Evolutionary conservation across 1,284 basidiomycete genomes (phyloP), one percentile per base, ranked within the genome.

Genomic region (Psilocybe mexicana): DNA sequence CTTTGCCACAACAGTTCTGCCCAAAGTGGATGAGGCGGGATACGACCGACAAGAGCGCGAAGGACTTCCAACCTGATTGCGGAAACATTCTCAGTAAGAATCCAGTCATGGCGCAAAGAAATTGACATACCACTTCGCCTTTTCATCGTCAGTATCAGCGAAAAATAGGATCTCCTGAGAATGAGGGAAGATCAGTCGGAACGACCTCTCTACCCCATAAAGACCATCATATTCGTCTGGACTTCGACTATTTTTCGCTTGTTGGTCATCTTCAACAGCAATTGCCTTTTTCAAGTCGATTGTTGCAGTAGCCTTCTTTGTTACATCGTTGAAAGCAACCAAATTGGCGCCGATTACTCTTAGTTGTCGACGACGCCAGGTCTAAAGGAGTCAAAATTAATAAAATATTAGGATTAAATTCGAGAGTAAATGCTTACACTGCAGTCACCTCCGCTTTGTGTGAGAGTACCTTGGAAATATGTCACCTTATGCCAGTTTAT

Each of bases 391-490:
- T 24, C 12, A 5, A 43, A 7, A 3, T 55, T 36, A 35, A 10
- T 7, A 6, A 7, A n/a, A n/a, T 14, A 48, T 23, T 28, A 8
- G 5, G 30, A 48, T 14, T 33, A 4, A 8, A 33, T 6, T 14
- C 3, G 14, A 48, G 18, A 35, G 6, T 18, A 48, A 55, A 43
- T 24, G 61, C 90, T 72, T 72, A 96, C 94, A 58, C 76, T 82
- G 70, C 95, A 97, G 73, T 97, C 96, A n/a, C 95, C 96, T 3
- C 96, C 96, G 60, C 84, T 85, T 76, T 99, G 96, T 11, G 96
- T 99, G 66, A 99, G 74, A 0, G 87, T 88, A n/a, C 96, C 94
- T 72, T 96, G 90, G 73, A 91, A 92, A 70, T 96, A 94, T 48
- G 91, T 91, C 58, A 90, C 83, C 74, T 94, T 93, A 70, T 96